Evolutionary conservation across 73 alveolate genomes (phyloP).

Genomic region (Uronychia binucleata): DNA sequence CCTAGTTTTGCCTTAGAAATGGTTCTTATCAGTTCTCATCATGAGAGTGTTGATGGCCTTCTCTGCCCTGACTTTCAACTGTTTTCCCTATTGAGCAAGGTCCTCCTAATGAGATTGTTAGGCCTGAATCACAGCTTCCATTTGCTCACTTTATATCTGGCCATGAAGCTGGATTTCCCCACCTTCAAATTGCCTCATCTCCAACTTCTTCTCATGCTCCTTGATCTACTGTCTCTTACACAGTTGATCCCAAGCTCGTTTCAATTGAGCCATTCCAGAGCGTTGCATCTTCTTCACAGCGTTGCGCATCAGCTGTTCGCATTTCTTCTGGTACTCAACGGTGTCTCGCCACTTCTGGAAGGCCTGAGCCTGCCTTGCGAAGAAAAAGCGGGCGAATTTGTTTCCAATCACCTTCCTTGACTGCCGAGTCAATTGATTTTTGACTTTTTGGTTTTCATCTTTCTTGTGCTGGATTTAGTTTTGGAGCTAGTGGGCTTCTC

Average conservation of each 20-base stretch:
- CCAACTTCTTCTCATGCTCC: background rate
- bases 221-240: background rate
- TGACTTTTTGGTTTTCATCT: background rate
- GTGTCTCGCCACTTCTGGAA: slow-evolving; percentile 41
- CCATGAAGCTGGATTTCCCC: background rate
- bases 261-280: background rate
- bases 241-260: background rate
- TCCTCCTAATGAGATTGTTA: background rate
- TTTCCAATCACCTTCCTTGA: slow-evolving; percentile 26
- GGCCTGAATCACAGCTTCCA: background rate
- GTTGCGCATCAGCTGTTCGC: slow-evolving; percentile 21
- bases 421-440: background rate
- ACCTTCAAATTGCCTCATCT: background rate
- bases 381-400: slow-evolving; percentile 36
- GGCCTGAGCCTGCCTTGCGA: slow-evolving; percentile 20
- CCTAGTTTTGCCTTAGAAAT: slow-evolving; percentile 20
- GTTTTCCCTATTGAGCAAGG: background rate
- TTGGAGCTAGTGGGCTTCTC: background rate
- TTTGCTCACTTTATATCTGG: background rate
- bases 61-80: background rate
- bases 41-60: slow-evolving; percentile 18
- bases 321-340: slow-evolving; percentile 9
- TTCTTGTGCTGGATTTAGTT: background rate
- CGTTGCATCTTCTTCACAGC: background rate
- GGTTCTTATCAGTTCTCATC: slow-evolving; percentile 20